phyloP scores from a whole-genome alignment of 2,329 filamentous ascomycete genomes.

The Capronia coronata region DNA sequence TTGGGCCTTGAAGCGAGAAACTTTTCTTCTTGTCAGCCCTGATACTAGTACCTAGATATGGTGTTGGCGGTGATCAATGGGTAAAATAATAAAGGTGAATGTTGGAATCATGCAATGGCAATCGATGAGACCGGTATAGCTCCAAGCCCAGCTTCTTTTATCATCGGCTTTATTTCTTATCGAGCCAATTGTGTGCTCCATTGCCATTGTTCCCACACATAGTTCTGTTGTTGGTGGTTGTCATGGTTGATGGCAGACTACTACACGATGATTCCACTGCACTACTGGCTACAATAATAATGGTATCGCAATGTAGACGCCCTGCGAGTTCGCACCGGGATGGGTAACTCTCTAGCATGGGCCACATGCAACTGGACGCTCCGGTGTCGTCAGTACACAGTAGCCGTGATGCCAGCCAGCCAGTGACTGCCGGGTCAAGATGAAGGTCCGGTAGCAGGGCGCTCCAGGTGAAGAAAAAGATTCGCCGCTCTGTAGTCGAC shows the following conservation, averaged over 20 bases:
- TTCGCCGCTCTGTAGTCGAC: neutral
- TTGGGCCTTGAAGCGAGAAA: no score
- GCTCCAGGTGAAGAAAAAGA: neutral
- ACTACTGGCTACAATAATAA: no score
- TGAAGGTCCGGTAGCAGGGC: neutral
- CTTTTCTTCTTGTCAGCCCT: neutral
- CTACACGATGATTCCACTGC: neutral
- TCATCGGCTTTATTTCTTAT: constrained; percentile 13
- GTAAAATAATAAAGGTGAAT: neutral
- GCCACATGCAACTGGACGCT: neutral
- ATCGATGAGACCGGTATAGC: neutral
- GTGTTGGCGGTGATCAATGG: no score
- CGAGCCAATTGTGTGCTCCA: constrained; percentile 17
- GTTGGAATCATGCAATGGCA: constrained; percentile 5
- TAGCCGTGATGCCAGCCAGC: neutral
- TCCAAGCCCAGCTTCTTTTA: neutral
- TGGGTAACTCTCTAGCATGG: neutral
- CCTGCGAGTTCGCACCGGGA: neutral
- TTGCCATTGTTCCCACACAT: constrained; percentile 8
- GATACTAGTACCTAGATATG: no score
- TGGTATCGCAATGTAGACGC: no score
- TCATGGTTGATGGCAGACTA: neutral
- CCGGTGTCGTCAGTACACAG: neutral
- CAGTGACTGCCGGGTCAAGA: no score
- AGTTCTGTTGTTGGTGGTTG: constrained; percentile 1